A percentile compares a stretch with the other conserved stretches of the same genome.
phyloP scores from a whole-genome alignment of 2,329 filamentous ascomycete genomes.

The Sarocladiaceae sp. region DNA sequence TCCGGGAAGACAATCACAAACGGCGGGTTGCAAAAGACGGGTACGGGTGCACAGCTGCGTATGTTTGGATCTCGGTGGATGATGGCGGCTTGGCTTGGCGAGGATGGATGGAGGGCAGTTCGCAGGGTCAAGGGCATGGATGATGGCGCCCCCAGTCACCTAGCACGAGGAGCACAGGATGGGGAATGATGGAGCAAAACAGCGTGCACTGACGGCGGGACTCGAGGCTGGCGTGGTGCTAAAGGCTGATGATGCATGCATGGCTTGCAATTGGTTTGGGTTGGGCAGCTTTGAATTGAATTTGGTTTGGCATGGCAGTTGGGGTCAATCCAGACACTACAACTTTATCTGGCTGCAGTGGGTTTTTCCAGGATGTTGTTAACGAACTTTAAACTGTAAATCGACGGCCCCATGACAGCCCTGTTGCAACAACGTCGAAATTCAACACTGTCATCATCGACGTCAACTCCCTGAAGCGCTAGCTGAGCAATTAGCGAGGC shows the following conservation, averaged over 20 bases:
- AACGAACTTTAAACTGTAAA: slow-evolving; percentile 1
- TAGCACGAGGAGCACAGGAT: background rate
- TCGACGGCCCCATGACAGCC: slow-evolving; percentile 2
- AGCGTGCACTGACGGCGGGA: slow-evolving; percentile 3
- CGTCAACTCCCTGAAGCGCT: background rate
- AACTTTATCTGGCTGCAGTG: background rate
- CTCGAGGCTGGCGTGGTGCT: slow-evolving; percentile 3
- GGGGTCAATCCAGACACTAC: background rate
- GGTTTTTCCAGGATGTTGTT: background rate
- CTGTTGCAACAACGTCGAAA: background rate
- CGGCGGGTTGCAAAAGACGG: background rate
- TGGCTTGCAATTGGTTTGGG: no score
- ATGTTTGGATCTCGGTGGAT: slow-evolving; percentile 2
- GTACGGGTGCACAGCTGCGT: background rate
- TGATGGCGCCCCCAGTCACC: background rate
- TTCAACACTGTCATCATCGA: background rate
- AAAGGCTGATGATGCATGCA: slow-evolving; percentile 1
- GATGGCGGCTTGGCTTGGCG: slow-evolving; percentile 6
- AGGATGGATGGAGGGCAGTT: background rate
- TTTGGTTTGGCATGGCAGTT: slow-evolving; percentile 6
- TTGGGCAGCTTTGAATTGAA: no score
- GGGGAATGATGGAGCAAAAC: slow-evolving; percentile 4
- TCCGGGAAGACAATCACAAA: slow-evolving; percentile 3
- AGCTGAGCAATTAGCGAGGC: background rate
- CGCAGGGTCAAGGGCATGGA: slow-evolving; percentile 6